These are phyloP conservation scores for Eimeria nieschulzi DNA, from an alignment of 169 alveolate species.

Conservation along the genomic window DNA sequence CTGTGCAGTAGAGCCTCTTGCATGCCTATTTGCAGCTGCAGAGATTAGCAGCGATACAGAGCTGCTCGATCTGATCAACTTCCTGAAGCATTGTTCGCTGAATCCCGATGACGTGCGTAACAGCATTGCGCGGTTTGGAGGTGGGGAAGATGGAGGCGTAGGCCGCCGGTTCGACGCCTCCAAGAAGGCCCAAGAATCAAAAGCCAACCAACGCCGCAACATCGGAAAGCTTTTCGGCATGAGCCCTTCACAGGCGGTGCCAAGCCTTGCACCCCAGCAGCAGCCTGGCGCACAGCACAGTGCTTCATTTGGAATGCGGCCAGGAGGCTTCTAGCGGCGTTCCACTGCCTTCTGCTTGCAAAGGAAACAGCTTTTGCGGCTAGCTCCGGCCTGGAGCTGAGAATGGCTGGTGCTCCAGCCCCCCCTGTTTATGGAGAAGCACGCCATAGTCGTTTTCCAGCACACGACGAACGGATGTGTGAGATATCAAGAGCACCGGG, in stretches of 20 bases:
- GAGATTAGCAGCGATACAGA: slow-evolving; percentile 53
- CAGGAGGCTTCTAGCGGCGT: too few species aligned
- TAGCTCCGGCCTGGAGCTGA: too few species aligned
- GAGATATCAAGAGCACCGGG: too few species aligned
- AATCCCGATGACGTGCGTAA: slow-evolving; percentile 72
- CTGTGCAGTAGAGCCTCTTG: slow-evolving; percentile 71
- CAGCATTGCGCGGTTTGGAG: slow-evolving; percentile 59
- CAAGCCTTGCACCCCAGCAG: neutral
- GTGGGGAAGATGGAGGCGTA: slow-evolving; percentile 71
- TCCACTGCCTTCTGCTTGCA: too few species aligned
- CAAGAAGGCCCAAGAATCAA: slow-evolving; percentile 61
- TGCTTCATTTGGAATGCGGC: too few species aligned
- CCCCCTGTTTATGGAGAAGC: too few species aligned
- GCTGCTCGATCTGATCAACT: slow-evolving; percentile 41
- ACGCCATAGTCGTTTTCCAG: too few species aligned
- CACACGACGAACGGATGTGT: too few species aligned
- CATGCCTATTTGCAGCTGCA: slow-evolving; percentile 30
- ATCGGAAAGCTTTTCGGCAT: slow-evolving; percentile 72
- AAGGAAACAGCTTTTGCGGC: too few species aligned
- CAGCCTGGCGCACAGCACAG: neutral
- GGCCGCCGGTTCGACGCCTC: slow-evolving; percentile 71
- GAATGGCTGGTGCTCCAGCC: too few species aligned
- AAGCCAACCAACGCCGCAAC: slow-evolving; percentile 65
- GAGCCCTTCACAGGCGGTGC: slow-evolving; percentile 38
- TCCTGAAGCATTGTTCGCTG: slow-evolving; percentile 61